Conservation (phyloP, 257 asterid genomes). For the Striga asiatica region DNA sequence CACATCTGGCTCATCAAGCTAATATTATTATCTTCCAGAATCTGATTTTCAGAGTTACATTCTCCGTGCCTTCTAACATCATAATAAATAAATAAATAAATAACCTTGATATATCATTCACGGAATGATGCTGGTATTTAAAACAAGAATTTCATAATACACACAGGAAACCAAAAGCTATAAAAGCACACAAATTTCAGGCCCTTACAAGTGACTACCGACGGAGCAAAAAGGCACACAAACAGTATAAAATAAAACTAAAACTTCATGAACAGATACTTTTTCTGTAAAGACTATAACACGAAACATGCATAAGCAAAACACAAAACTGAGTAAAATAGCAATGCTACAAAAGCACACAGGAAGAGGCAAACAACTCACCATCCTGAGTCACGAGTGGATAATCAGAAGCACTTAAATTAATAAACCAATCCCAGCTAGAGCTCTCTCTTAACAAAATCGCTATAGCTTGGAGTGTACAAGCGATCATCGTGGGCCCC, state of each 20-base stretch:
- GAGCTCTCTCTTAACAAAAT: constrained; percentile 73
- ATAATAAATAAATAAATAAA: too few relatives aligned
- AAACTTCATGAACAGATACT: neutral
- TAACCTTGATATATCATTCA: neutral
- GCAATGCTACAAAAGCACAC: neutral
- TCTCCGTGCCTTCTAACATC: too few relatives aligned
- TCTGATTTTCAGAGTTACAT: too few relatives aligned
- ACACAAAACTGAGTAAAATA: neutral
- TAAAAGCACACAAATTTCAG: neutral
- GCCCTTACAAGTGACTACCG: neutral
- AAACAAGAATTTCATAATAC: neutral
- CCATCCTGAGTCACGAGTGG: constrained; percentile 98
- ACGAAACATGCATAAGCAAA: constrained; percentile 1
- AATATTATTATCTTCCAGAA: too few relatives aligned
- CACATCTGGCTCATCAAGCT: too few relatives aligned
- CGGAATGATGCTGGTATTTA: neutral
- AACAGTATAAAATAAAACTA: neutral
- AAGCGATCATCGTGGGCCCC: constrained; percentile 97
- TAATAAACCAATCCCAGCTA: constrained; percentile 97
- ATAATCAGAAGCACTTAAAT: constrained; percentile 98
- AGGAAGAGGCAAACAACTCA: constrained; percentile 30
- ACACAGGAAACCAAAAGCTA: neutral
- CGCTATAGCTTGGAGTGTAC: constrained; percentile 88
- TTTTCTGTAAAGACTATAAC: neutral
- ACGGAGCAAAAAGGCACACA: neutral